These are phyloP conservation scores for Scleromitrula shiraiana DNA, from an alignment of 2,329 filamentous ascomycete genomes.

Conservation along the genomic window DNA sequence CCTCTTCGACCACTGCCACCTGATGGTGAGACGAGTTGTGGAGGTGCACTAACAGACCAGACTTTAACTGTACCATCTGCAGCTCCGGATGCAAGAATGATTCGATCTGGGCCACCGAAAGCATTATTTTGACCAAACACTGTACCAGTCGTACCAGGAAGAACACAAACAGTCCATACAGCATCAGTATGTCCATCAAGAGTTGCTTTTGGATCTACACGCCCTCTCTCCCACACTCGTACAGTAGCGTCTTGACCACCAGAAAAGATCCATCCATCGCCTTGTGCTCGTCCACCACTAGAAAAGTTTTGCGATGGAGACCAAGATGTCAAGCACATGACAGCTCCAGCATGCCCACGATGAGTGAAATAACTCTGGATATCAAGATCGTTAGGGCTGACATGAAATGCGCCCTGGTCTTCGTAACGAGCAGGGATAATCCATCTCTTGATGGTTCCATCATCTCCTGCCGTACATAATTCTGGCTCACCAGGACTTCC, in stretches of 20 bases:
- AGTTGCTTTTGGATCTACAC: slow-evolving; percentile 91
- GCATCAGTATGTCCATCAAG: slow-evolving; percentile 92
- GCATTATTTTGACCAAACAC: slow-evolving; percentile 70
- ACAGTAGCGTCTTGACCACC: slow-evolving; percentile 91
- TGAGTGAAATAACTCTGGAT: slow-evolving; percentile 93
- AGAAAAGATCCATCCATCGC: slow-evolving; percentile 97
- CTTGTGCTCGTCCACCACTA: slow-evolving; percentile 76
- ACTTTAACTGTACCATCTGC: slow-evolving; percentile 88
- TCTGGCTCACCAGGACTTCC: slow-evolving; percentile 93
- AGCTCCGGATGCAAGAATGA: slow-evolving; percentile 82
- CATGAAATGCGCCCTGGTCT: slow-evolving; percentile 42
- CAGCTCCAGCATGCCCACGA: slow-evolving; percentile 82
- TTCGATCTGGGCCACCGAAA: slow-evolving; percentile 75
- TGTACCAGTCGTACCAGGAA: slow-evolving; percentile 72
- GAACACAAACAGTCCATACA: slow-evolving; percentile 89
- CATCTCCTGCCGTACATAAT: slow-evolving; percentile 91
- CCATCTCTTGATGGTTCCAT: slow-evolving; percentile 94
- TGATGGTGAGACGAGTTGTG: slow-evolving; percentile 75
- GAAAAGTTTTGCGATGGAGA: slow-evolving; percentile 82
- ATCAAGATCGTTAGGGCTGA: slow-evolving; percentile 62
- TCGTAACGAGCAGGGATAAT: slow-evolving; percentile 80
- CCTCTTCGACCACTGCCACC: slow-evolving; percentile 57
- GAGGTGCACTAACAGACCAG: slow-evolving; percentile 89
- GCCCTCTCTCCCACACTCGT: slow-evolving; percentile 88
- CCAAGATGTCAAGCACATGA: slow-evolving; percentile 80